phyloP scores from a whole-genome alignment of 805 yeast genomes.

The Zygosaccharomyces gambellarensis region DNA sequence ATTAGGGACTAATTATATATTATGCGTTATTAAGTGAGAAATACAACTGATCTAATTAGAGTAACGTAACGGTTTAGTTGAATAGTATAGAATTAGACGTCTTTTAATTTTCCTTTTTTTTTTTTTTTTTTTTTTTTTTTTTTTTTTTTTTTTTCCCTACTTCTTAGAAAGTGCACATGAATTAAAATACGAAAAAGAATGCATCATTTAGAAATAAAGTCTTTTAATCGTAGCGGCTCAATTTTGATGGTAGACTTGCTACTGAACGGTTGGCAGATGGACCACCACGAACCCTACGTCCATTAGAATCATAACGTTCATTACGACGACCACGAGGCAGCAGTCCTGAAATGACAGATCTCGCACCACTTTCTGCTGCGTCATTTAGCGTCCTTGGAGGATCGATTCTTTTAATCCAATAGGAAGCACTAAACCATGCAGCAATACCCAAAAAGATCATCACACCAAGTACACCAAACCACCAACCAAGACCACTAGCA shows the following conservation, averaged over 20 bases:
- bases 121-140: too few species aligned
- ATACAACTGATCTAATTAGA: not conserved
- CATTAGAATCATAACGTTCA: conserved; percentile 5
- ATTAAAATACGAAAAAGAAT: not conserved
- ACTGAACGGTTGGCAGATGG: conserved; percentile 14
- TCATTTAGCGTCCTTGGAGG: conserved; percentile 35
- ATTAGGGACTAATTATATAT: not conserved
- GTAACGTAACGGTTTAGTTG: too few species aligned
- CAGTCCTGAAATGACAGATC: conserved; percentile 32
- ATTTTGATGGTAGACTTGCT: conserved; percentile 15
- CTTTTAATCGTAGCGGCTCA: conserved; percentile 13
- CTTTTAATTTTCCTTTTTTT: too few species aligned
- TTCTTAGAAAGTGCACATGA: not conserved
- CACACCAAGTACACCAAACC: conserved; percentile 59
- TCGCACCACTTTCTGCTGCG: conserved; percentile 32
- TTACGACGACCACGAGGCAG: conserved; percentile 13
- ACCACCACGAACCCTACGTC: conserved; percentile 5
- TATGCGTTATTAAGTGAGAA: conserved; percentile 2
- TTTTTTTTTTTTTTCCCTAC: too few species aligned
- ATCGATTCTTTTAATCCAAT: conserved; percentile 37
- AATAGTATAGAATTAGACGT: too few species aligned
- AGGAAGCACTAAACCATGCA: conserved; percentile 40
- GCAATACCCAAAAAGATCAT: conserved; percentile 39
- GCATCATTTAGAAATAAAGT: not conserved
- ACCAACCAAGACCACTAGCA: conserved; percentile 47